Percentiles rank a stretch among this genome's conserved stretches.
These are phyloP conservation scores for Verticillium nubilum DNA, from an alignment of 2,329 filamentous ascomycete species.

Conservation along the genomic window DNA sequence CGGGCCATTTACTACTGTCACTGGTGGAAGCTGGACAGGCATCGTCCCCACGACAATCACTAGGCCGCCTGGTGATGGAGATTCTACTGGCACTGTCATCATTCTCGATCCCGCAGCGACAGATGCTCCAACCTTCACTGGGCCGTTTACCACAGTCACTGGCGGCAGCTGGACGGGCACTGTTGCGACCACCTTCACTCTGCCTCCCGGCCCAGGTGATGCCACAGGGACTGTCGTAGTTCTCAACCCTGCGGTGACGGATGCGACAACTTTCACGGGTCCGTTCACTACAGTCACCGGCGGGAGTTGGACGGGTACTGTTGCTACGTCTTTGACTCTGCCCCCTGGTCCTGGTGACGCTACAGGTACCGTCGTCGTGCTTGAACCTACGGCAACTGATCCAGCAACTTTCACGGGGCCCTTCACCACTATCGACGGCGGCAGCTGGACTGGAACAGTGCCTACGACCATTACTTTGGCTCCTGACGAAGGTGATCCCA, in stretches of 20 bases:
- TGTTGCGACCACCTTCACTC: background rate
- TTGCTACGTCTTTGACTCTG: background rate
- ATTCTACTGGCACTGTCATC: background rate
- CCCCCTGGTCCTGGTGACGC: background rate
- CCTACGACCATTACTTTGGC: slow-evolving; percentile 1
- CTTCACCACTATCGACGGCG: background rate
- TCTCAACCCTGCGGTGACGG: background rate
- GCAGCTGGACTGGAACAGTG: background rate
- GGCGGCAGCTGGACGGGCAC: background rate
- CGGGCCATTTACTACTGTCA: background rate
- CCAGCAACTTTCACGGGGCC: background rate
- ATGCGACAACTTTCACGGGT: background rate
- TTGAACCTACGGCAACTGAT: background rate
- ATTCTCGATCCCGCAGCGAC: background rate
- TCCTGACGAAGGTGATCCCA: background rate
- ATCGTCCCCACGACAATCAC: background rate
- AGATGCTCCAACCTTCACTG: slow-evolving; percentile 1
- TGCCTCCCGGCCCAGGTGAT: background rate
- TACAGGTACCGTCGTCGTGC: background rate
- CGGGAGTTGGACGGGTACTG: background rate
- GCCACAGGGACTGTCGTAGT: background rate
- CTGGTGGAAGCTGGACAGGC: background rate
- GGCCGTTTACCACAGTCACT: slow-evolving; percentile 5
- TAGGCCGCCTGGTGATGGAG: background rate
- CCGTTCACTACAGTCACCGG: slow-evolving; percentile 4